Evolutionary conservation across 192 early-diverging fungal species (phyloP).

Genomic region (Coemansia sp.): DNA sequence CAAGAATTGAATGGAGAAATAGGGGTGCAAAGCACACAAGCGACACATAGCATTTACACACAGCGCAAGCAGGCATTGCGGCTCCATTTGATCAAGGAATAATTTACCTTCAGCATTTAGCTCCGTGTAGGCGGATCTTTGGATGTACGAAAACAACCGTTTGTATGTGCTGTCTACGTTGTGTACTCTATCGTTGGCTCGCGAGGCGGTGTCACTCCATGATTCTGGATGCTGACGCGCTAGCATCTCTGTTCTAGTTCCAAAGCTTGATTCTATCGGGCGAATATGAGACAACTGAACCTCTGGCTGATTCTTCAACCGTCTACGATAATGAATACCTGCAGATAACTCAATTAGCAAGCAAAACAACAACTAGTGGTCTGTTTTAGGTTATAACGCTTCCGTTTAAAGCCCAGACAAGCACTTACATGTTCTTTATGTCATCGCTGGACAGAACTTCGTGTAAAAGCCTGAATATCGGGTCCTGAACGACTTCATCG

Average conservation of each 20-base stretch:
- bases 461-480: conserved; percentile 19
- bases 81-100: not conserved
- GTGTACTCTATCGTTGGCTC: not conserved
- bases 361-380: not conserved
- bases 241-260: conserved; percentile 8
- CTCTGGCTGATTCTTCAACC: not conserved
- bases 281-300: not conserved
- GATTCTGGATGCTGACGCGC: conserved; percentile 18
- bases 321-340: not conserved
- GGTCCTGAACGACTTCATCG: conserved; percentile 1
- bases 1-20: not conserved
- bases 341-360: too few species aligned
- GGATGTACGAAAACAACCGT: conserved; percentile 28
- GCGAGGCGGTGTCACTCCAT: not conserved
- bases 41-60: conserved; percentile 6
- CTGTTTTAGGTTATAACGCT: too few species aligned
- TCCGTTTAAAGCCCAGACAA: too few species aligned
- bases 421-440: conserved; percentile 37
- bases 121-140: conserved; percentile 7
- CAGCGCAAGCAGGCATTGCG: not conserved
- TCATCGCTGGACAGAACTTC: conserved; percentile 28
- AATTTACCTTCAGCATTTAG: conserved; percentile 10
- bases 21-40: not conserved
- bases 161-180: conserved; percentile 12
- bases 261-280: not conserved